phyloP scores from a whole-genome alignment of 805 yeast genomes.

The Candida chauliodis region DNA sequence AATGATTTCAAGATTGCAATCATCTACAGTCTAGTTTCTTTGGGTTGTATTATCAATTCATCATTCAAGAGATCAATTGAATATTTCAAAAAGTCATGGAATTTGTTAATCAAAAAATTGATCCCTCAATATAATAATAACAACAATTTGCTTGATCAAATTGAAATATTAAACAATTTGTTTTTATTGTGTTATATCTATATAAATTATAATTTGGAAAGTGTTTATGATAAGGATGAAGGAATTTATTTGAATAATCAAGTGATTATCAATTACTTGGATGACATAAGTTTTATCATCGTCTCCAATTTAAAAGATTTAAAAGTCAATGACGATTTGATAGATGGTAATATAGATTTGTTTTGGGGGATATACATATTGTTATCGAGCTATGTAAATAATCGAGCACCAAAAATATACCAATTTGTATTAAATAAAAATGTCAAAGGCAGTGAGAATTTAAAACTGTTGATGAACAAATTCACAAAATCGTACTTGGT shows the following conservation, averaged over 20 bases:
- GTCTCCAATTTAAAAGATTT: constrained; percentile 29
- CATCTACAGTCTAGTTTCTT: constrained; percentile 42
- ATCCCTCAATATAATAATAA: constrained; percentile 32
- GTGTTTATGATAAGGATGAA: constrained; percentile 2
- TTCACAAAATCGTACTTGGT: constrained; percentile 22
- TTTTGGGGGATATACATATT: constrained; percentile 49
- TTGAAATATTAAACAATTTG: constrained; percentile 44
- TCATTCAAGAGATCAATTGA: constrained; percentile 30
- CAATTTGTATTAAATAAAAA: constrained; percentile 17
- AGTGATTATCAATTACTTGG: constrained; percentile 46
- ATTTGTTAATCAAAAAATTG: constrained; percentile 29
- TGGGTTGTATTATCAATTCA: constrained; percentile 33
- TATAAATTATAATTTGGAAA: constrained; percentile 33
- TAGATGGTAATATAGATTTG: constrained; percentile 28
- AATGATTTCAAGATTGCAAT: constrained; percentile 31
- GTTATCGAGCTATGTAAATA: constrained; percentile 42
- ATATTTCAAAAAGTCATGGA: constrained; percentile 46
- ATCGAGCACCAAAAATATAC: constrained; percentile 38
- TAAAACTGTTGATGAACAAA: constrained; percentile 19
- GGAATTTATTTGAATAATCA: constrained; percentile 36
- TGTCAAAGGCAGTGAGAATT: constrained; percentile 11
- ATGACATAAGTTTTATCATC: constrained; percentile 44
- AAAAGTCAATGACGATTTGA: constrained; percentile 16
- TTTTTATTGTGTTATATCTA: constrained; percentile 43
- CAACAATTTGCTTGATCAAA: constrained; percentile 23